Conservation (phyloP, 352 stramenopile genomes). For the Halophytophthora batemanensis region DNA sequence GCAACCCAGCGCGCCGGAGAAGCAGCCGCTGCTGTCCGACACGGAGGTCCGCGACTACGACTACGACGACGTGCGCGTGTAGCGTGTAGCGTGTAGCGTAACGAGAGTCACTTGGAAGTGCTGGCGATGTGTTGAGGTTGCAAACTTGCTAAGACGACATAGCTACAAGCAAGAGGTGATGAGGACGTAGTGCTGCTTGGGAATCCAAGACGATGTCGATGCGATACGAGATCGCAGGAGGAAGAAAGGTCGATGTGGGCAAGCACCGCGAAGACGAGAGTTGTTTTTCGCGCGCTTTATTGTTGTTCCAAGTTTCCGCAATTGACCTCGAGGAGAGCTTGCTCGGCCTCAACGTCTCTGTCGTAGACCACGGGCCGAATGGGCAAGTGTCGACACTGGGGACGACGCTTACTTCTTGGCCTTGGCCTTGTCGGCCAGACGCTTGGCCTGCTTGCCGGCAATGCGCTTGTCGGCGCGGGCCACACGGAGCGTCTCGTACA, state of each 20-base stretch:
- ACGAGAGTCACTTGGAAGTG: no score
- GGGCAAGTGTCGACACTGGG: conserved; percentile 18
- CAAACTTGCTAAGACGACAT: no score
- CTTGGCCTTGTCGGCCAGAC: conserved; percentile 83
- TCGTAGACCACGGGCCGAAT: conserved; percentile 13
- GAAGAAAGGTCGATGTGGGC: no score
- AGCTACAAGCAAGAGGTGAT: no score
- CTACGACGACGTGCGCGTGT: conserved; percentile 21
- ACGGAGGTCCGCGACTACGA: conserved; percentile 10
- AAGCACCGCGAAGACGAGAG: background rate
- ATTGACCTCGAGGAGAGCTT: conserved; percentile 34
- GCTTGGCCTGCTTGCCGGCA: conserved; percentile 88
- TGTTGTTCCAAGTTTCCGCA: conserved; percentile 73
- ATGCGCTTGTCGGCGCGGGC: conserved; percentile 85
- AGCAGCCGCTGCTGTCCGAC: conserved; percentile 43
- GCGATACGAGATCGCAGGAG: no score
- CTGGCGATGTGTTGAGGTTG: no score
- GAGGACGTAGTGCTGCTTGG: no score
- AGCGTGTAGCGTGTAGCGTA: no score
- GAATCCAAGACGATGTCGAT: no score
- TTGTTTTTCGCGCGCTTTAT: conserved; percentile 41
- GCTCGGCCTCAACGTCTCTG: conserved; percentile 8
- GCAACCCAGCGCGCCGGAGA: conserved; percentile 27
- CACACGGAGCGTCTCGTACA: conserved; percentile 82
- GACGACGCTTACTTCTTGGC: conserved; percentile 72